Evolutionary conservation across 2,329 filamentous ascomycete genomes (phyloP), one percentile per base, ranked within the genome.

Genomic region (Talaromyces atroroseus): DNA sequence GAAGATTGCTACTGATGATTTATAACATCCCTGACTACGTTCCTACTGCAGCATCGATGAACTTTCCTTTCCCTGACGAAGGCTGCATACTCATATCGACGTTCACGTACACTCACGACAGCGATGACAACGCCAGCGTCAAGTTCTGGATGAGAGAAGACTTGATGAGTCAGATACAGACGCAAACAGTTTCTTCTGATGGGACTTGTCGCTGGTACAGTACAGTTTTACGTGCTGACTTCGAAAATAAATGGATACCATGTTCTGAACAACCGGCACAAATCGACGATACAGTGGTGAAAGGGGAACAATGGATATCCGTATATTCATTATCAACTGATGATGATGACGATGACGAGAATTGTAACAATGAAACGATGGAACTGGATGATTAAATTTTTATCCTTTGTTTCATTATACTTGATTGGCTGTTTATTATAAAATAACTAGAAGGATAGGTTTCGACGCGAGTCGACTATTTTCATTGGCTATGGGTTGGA

Each of bases 111-210:
- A 38, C 42, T 8, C 20, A 12, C 2, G 14, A 14, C 5, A 21
- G 14, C 3, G 16, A 24, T 32, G 40, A 20, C 12, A 24, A 44
- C 18, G 34, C 24, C 1, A 44, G 40, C 23, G 48, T 53, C 44
- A 38, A 29, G 5, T 56, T 59, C 49, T 59, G 57, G 57, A 49
- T 59, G 53, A 32, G 57, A 38, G 53, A 53, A 46, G 57, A 59
- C 23, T 23, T 56, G 1, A 53, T 59, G 16, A 29, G 47, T 23
- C 42, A 51, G 2, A 42, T 59, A 12, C 21, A 18, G 20, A 29
- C 36, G 16, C 44, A 52, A 18, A 40, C 32, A 8, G 20, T 29
- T 10, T 40, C 38, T 5, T 12, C 48, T 29, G 34, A n/a, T 14
- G 42, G 52, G 5, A 23, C 21, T 8, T 58, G 57, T 48, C 20